A percentile compares a stretch with the other conserved stretches of the same genome.
Conservation (phyloP, 1,284 basidiomycete species). For the Melampsora americana region DNA sequence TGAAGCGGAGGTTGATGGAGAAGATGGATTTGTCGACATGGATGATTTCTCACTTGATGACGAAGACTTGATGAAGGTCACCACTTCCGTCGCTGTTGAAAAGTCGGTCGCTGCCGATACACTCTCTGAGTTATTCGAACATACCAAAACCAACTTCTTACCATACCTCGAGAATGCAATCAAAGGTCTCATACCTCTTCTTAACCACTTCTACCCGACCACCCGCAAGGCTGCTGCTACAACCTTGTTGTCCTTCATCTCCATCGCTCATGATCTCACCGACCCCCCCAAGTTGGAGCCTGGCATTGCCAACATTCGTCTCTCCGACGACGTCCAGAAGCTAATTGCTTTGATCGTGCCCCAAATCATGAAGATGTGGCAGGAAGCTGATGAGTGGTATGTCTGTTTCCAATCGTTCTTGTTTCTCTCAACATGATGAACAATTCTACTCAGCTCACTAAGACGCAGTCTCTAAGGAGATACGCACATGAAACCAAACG, state of each 20-base stretch:
- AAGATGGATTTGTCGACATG: conserved; percentile 58
- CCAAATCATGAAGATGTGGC: conserved; percentile 81
- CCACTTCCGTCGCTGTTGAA: conserved; percentile 95
- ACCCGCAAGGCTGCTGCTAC: conserved; percentile 92
- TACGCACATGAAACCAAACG: conserved; percentile 28
- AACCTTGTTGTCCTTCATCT: conserved; percentile 81
- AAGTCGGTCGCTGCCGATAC: conserved; percentile 99
- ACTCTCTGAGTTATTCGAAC: conserved; percentile 82
- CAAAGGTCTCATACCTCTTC: conserved; percentile 74
- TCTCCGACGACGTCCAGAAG: conserved; percentile 75
- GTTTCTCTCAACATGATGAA: conserved; percentile 6
- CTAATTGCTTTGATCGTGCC: conserved; percentile 74
- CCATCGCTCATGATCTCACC: conserved; percentile 87
- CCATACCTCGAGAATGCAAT: conserved; percentile 71
- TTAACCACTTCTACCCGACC: conserved; percentile 87
- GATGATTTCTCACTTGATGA: conserved; percentile 70
- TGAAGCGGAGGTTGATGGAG: conserved; percentile 60
- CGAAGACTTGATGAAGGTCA: conserved; percentile 64
- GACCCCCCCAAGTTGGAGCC: conserved; percentile 77
- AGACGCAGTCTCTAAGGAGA: conserved; percentile 60
- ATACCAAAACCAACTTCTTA: conserved; percentile 80
- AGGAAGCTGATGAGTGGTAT: conserved; percentile 95
- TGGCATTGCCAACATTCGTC: conserved; percentile 65
- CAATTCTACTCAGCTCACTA: conserved; percentile 72
- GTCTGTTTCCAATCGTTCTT: conserved; percentile 55